Conservation (phyloP, 768 basidiomycete species). For the Pleurotus salmoneostramineus region DNA sequence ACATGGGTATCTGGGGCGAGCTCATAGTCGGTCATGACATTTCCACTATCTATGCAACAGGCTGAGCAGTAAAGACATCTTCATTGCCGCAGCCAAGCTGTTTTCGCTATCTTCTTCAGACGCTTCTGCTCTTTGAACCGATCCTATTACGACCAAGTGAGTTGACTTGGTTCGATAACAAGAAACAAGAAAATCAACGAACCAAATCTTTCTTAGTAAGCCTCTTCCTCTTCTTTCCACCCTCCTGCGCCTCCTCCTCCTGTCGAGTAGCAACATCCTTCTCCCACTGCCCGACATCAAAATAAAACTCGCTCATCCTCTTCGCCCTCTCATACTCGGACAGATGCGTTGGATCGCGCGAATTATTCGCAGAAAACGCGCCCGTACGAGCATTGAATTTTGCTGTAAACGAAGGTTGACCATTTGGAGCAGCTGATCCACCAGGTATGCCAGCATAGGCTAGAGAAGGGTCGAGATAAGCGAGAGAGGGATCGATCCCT, state of each 20-base stretch:
- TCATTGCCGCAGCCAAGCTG: constrained; percentile 67
- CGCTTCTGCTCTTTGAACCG: constrained; percentile 82
- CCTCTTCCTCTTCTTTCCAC: constrained; percentile 70
- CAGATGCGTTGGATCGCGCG: constrained; percentile 70
- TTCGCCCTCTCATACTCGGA: constrained; percentile 79
- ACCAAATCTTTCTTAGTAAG: constrained; percentile 85
- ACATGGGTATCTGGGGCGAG: no score
- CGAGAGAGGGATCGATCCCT: constrained; percentile 82
- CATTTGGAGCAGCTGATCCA: constrained; percentile 23
- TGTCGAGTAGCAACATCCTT: constrained; percentile 43
- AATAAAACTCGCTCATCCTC: constrained; percentile 87
- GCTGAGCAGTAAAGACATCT: neutral
- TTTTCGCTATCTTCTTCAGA: constrained; percentile 82
- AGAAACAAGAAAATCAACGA: constrained; percentile 22
- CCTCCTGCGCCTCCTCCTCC: constrained; percentile 42
- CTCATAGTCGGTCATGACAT: no score
- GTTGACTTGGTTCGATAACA: constrained; percentile 3
- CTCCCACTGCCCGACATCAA: constrained; percentile 82
- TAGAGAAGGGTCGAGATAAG: constrained; percentile 75
- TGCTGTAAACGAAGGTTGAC: constrained; percentile 51
- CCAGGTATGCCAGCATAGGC: constrained; percentile 30
- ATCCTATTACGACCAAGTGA: constrained; percentile 42
- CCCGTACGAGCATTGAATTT: constrained; percentile 84
- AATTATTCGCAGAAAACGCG: constrained; percentile 61
- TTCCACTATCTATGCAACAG: no score